Evolutionary conservation across 2,329 filamentous ascomycete genomes (phyloP), one percentile per base, ranked within the genome.

Genomic region (Ceratocystis papillata): DNA sequence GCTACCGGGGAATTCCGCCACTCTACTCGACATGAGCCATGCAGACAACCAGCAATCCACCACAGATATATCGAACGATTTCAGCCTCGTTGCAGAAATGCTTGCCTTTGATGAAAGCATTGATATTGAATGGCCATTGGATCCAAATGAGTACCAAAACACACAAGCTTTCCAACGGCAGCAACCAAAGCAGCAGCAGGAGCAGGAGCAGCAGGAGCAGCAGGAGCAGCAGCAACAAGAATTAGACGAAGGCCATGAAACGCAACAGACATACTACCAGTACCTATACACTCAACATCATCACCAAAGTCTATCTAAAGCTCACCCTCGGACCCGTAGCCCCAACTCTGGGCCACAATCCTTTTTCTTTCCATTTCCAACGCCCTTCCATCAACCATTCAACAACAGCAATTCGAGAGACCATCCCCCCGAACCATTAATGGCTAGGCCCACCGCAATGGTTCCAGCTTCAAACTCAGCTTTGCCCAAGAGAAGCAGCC

Each of bases 221-320:
- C 30, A 63, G 37, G 12, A n/a, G 12, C 46, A 57, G 33, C 46
- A 59, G 33, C 65, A 57, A 20, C n/a, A 64, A 33, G 28, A 30
- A 30, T 6, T 2, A n/a, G 41, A 28, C 5, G 17, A 22, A 20
- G 30, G 33, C 22, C 15, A 15, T 8, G 33, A 65, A n/a, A 15
- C 30, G 10, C 57, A 60, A 17, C 62, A 62, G 17, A 10, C 44
- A 46, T 20, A 37, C 3, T 41, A 37, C n/a, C 28, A 41, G 12
- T 7, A 28, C 41, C 37, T 28, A 63, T 60, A 53, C 6, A n/a
- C 5, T 30, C 67, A 63, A 17, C 61, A 62, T 25, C 50, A 37
- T 2, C 22, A 50, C 15, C 50, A 63, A n/a, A 57, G 10, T 30
- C 22, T 5, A n/a, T 25, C 25, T 15, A 57, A 28, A 22, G 17